A percentile compares a stretch with the other conserved stretches of the same genome.
phyloP scores from a whole-genome alignment of 192 early-diverging fungal species.

The Entomortierella parvispora region DNA sequence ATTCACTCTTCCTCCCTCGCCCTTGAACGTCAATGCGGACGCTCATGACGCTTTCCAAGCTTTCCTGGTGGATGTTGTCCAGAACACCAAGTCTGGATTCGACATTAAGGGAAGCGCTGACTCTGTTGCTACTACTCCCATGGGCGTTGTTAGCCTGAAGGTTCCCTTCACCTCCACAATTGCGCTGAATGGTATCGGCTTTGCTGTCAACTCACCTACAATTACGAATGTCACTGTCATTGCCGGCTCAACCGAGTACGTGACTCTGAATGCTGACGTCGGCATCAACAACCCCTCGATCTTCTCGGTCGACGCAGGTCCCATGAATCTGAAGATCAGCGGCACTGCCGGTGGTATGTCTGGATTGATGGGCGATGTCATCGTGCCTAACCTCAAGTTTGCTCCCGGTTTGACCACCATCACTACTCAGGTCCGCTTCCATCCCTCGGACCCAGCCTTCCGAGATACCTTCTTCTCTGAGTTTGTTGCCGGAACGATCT shows the following conservation, averaged over 20 bases:
- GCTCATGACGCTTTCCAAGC: constrained; percentile 41
- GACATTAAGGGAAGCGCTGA: constrained; percentile 39
- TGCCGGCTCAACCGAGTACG: constrained; percentile 17
- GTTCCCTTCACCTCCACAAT: constrained; percentile 33
- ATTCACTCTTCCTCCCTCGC: constrained; percentile 39
- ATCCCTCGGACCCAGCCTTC: constrained; percentile 24
- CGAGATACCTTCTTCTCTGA: constrained; percentile 33
- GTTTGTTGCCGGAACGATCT: constrained; percentile 27
- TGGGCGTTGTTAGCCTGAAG: constrained; percentile 45
- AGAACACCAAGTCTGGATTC: constrained; percentile 34
- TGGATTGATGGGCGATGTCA: constrained; percentile 35
- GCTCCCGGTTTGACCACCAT: constrained; percentile 19
- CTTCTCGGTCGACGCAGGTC: constrained; percentile 38
- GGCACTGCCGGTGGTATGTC: constrained; percentile 24
- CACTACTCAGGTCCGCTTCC: constrained; percentile 16
- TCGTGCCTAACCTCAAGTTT: constrained; percentile 29
- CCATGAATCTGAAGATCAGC: constrained; percentile 23
- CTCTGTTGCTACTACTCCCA: constrained; percentile 25
- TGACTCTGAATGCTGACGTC: constrained; percentile 28
- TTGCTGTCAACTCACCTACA: constrained; percentile 20
- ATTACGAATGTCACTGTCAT: constrained; percentile 35
- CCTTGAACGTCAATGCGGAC: constrained; percentile 28
- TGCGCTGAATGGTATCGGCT: constrained; percentile 36
- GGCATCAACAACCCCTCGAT: constrained; percentile 43
- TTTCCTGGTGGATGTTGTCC: constrained; percentile 23